Base-by-base conservation (phyloP, 352 stramenopile genomes). In the Pythium chondricola region DNA sequence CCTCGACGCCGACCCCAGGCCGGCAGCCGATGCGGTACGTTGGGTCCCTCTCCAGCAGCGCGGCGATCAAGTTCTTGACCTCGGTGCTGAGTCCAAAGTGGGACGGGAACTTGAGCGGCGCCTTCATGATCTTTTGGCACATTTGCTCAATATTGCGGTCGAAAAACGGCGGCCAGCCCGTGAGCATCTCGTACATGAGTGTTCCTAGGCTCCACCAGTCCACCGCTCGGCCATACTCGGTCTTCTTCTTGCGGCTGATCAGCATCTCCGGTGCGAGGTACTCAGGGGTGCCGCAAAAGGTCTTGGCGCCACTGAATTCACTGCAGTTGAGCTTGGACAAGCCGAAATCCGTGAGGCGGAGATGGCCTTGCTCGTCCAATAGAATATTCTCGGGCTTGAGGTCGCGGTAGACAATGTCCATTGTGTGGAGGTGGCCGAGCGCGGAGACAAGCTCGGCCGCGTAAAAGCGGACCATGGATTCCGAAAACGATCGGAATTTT, bases 101-200 rank as follows among this genome's bases (percentile, higher is more conserved):
- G 11, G 79, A 65, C 10, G 87, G 84, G 58, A 96, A 96, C 44
- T 83, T 83, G 32, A 97, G 77, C 24, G 80, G 74, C 1, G 81
- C 85, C 48, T 89, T 90, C 65, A 95, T 87, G 47, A 97, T 96
- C 57, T 95, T 90, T 11, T 85, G 74, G 67, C 83, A 96, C 83
- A 97, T 95, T 37, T 84, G 72, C 43, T 95, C 76, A 32, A 93
- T 90, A 61, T 97, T 95, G 45, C 73, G 83, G 47, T 96, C 84
- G 54, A 96, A 97, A 64, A 95, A 97, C 25, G 91, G 91, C 24
- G 91, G 91, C 81, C 86, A 93, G 7, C 91, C 91, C 21, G 85
- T 96, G 40, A 97, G 78, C 91, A 97, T 97, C 65, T 97, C 91
- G 58, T 96, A 97, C 63, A 97, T 86, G 38, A 97, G 72, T 38